Percentiles rank a stretch among this genome's conserved stretches.
Conservation (phyloP, 1,284 basidiomycete species). For the Heimioporus retisporus region DNA sequence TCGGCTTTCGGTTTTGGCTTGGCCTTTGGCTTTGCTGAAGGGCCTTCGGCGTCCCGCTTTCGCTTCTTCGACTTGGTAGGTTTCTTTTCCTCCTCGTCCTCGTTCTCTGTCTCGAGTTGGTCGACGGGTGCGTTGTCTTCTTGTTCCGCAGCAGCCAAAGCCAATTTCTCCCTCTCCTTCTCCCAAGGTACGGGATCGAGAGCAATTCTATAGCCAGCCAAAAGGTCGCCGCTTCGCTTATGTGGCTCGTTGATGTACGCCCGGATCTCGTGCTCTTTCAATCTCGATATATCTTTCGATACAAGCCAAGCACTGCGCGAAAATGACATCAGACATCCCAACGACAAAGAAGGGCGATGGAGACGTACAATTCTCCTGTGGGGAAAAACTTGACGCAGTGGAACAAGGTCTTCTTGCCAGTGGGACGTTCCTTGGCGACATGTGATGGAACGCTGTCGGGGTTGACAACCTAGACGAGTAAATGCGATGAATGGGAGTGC, state of each 20-base stretch:
- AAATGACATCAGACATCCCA: slow-evolving; percentile 24
- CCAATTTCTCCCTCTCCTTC: slow-evolving; percentile 59
- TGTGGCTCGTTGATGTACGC: slow-evolving; percentile 81
- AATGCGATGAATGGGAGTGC: slow-evolving; percentile 14
- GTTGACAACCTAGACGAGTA: slow-evolving; percentile 73
- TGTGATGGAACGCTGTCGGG: slow-evolving; percentile 69
- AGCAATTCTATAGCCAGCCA: slow-evolving; percentile 86
- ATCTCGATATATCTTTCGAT: slow-evolving; percentile 84
- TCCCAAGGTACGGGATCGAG: slow-evolving; percentile 87
- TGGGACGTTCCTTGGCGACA: slow-evolving; percentile 78
- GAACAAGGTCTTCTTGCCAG: slow-evolving; percentile 73
- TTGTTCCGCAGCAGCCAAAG: slow-evolving; percentile 60
- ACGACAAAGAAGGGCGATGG: slow-evolving; percentile 23
- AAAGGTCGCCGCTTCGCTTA: slow-evolving; percentile 83
- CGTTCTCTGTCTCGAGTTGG: slow-evolving; percentile 67
- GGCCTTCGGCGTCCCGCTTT: slow-evolving; percentile 62
- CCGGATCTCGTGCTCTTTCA: slow-evolving; percentile 87
- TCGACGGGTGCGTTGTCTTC: slow-evolving; percentile 78
- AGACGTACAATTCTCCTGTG: slow-evolving; percentile 88
- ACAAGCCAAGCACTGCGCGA: slow-evolving; percentile 84
- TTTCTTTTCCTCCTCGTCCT: slow-evolving; percentile 60
- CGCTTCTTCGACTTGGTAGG: slow-evolving; percentile 67
- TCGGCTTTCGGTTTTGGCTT: slow-evolving; percentile 48
- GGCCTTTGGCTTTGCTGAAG: slow-evolving; percentile 53
- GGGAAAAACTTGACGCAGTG: slow-evolving; percentile 94